A percentile compares a stretch with the other conserved stretches of the same genome.
Evolutionary conservation across 805 yeast species (phyloP).

Genomic region (Cyberlindnera bimundalis): DNA sequence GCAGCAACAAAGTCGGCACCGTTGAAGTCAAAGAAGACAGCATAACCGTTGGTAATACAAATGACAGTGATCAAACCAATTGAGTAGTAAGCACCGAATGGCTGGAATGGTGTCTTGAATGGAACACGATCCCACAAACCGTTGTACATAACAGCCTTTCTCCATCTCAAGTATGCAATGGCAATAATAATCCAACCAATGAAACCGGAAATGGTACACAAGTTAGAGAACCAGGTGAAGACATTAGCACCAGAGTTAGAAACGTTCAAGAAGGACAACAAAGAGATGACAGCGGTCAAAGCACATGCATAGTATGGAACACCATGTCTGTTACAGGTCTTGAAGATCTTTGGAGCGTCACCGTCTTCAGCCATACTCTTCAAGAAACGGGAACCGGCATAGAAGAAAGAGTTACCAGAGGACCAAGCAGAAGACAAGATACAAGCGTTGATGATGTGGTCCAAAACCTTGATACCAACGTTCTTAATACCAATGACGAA

Average conservation of each 20-base stretch:
- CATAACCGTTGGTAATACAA: slow-evolving; percentile 70
- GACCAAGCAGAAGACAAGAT: slow-evolving; percentile 77
- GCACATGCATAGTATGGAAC: slow-evolving; percentile 61
- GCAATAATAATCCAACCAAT: slow-evolving; percentile 73
- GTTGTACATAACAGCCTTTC: slow-evolving; percentile 57
- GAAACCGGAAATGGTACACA: slow-evolving; percentile 73
- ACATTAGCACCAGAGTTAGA: slow-evolving; percentile 53
- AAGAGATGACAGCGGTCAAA: slow-evolving; percentile 41
- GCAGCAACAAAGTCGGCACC: slow-evolving; percentile 64
- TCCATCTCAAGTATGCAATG: slow-evolving; percentile 63
- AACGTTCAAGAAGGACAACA: slow-evolving; percentile 67
- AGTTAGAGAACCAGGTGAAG: slow-evolving; percentile 70
- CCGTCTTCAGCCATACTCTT: slow-evolving; percentile 72
- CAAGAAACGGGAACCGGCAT: slow-evolving; percentile 70
- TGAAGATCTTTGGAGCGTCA: slow-evolving; percentile 69
- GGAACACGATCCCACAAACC: slow-evolving; percentile 53
- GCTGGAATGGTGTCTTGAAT: slow-evolving; percentile 53
- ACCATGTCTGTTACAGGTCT: slow-evolving; percentile 62
- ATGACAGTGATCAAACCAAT: slow-evolving; percentile 48
- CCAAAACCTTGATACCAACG: slow-evolving; percentile 63
- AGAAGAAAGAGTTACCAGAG: slow-evolving; percentile 78
- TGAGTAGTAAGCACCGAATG: slow-evolving; percentile 54
- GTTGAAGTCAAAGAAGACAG: slow-evolving; percentile 46
- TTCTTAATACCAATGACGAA: slow-evolving; percentile 76
- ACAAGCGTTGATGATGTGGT: slow-evolving; percentile 75